Evolutionary conservation across 108 stramenopile species (phyloP).

Genomic region (Skeletonema tropicum): DNA sequence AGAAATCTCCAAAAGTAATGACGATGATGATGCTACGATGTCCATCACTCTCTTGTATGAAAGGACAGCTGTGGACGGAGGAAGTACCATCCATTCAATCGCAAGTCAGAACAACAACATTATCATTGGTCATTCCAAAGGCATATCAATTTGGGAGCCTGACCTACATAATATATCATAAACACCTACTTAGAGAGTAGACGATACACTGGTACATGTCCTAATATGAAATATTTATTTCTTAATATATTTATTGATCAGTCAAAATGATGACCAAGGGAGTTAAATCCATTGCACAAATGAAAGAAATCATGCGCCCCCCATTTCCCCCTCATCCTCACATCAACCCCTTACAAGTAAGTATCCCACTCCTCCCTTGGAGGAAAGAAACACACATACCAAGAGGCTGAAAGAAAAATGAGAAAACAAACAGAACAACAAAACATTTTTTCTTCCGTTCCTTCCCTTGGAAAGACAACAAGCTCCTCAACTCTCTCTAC

Average conservation of each 20-base stretch:
- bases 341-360: not conserved
- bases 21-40: not conserved
- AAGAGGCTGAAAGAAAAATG: not conserved
- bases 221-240: constrained; percentile 5
- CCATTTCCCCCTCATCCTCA: not conserved
- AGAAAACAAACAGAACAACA: not conserved
- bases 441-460: constrained; percentile 1
- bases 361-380: not conserved
- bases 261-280: constrained; percentile 9
- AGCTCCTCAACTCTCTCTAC: constrained; percentile 6
- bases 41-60: not conserved
- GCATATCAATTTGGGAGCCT: not conserved
- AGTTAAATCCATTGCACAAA: constrained; percentile 9
- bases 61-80: not conserved
- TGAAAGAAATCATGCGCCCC: not conserved
- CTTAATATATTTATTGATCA: constrained; percentile 10
- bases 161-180: not conserved
- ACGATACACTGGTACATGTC: too few relatives aligned
- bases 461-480: constrained; percentile 9
- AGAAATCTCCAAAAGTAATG: not conserved
- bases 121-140: constrained; percentile 5
- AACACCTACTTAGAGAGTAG: too few relatives aligned
- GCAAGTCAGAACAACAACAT: not conserved
- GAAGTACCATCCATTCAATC: constrained; percentile 1
- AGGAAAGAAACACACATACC: too few relatives aligned